Conservation (phyloP, 805 yeast genomes). For the Kazachstania bromeliacearum region DNA sequence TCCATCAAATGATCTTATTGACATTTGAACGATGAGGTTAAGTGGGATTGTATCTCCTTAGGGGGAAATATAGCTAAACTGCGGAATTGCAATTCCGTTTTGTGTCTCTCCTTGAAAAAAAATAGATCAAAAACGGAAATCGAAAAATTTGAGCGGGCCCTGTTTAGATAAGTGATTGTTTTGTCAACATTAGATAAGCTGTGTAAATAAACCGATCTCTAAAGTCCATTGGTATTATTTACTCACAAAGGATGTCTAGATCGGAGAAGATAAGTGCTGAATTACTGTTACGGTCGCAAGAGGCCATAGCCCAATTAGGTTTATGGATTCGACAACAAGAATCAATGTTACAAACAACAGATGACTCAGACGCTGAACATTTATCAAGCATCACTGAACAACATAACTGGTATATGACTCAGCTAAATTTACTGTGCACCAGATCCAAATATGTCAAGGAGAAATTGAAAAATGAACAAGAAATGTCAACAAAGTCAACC, state of each 20-base stretch:
- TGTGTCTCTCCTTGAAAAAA: not conserved
- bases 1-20: no score
- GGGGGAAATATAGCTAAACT: not conserved
- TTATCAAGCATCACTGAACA: slow-evolving; percentile 5
- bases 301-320: slow-evolving; percentile 24
- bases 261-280: slow-evolving; percentile 21
- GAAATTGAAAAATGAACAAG: slow-evolving; percentile 10
- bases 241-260: not conserved
- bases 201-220: not conserved
- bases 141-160: not conserved
- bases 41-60: no score
- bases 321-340: slow-evolving; percentile 23
- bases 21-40: no score
- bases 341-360: not conserved
- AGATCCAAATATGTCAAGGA: slow-evolving; percentile 19
- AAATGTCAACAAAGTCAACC: not conserved
- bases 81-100: not conserved
- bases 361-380: not conserved
- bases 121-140: not conserved
- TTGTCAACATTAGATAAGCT: not conserved
- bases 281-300: slow-evolving; percentile 22
- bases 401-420: slow-evolving; percentile 20
- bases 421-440: slow-evolving; percentile 20
- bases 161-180: not conserved
- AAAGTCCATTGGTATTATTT: not conserved